Conservation (phyloP, 768 basidiomycete species). For the Mycena galericulata region DNA sequence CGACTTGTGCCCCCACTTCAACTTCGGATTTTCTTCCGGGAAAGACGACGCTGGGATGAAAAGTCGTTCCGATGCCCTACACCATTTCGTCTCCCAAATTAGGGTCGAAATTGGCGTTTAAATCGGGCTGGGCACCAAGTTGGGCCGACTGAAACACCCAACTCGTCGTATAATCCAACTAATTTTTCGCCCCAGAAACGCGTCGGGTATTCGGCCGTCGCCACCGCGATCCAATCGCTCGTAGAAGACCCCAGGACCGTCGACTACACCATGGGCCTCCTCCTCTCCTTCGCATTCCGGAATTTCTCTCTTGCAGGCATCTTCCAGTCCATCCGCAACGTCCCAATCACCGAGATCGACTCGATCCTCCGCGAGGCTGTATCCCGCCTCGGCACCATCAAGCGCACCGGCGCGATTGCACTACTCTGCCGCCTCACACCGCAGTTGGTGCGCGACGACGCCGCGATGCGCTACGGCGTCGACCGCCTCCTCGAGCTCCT, state of each 20-base stretch:
- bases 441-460: conserved; percentile 48
- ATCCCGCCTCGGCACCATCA: conserved; percentile 62
- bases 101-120: no score
- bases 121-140: no score
- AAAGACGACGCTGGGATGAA: no score
- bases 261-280: conserved; percentile 71
- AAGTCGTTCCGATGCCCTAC: no score
- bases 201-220: conserved; percentile 76
- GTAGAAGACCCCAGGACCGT: conserved; percentile 58
- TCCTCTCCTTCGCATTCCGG: conserved; percentile 75
- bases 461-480: conserved; percentile 61
- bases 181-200: conserved; percentile 50
- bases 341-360: conserved; percentile 53
- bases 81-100: no score
- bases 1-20: no score
- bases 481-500: conserved; percentile 75
- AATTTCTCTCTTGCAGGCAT: conserved; percentile 70
- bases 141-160: background rate
- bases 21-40: no score
- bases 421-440: conserved; percentile 66
- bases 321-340: conserved; percentile 61
- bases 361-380: conserved; percentile 55
- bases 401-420: conserved; percentile 70
- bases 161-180: background rate
- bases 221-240: conserved; percentile 68